Evolutionary conservation across 2,329 filamentous ascomycete species (phyloP), one percentile per base, ranked within the genome.

Genomic region (Ophiostoma triangulosporum): DNA sequence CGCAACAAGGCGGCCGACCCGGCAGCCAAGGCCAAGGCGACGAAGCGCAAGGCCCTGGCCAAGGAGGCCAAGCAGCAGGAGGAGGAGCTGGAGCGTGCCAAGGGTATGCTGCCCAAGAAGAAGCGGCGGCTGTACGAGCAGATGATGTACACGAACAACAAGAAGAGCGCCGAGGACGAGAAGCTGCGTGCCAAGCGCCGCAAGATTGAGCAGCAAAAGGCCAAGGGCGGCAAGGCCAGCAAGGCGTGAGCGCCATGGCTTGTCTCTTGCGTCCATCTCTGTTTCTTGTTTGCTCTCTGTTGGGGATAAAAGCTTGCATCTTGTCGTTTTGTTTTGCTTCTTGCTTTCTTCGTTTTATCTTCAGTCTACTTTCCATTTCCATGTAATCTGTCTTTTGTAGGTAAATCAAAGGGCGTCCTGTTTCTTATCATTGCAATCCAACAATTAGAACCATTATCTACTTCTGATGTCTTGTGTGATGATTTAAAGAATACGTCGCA

Each of bases 51-150:
- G 64, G 80, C 80, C 62, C 73, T 83, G 29, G 76, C 78, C 60
- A 84, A 84, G 72, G 83, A 86, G 69, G 78, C 81, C 33, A 78
- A 81, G 56, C 76, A 82, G 63, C 86, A 93, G 65, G 83, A 85
- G 4, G 93, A 97, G 69, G 90, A 97, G 63, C 70, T 94, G 55
- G 89, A 95, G 69, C 78, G 91, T 58, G 84, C 88, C 67, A 96
- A 95, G 80, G 93, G 94, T 73, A 98, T 98, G 93, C 83, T 97
- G 75, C 87, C 86, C 69, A 87, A 94, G 69, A 93, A 94, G 80
- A 98, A 97, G 82, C 78, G 93, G 64, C 96, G 96, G 81, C 73
- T 96, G 64, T 85, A 91, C 61, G 93, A 97, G 75, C 93, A 96
- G 74, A 98, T 98, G 88, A 77, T 89, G 65, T 94, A 95, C 70